Evolutionary conservation across 2,329 filamentous ascomycete genomes (phyloP), one percentile per base, ranked within the genome.

Genomic region (Macrophomina tecta): DNA sequence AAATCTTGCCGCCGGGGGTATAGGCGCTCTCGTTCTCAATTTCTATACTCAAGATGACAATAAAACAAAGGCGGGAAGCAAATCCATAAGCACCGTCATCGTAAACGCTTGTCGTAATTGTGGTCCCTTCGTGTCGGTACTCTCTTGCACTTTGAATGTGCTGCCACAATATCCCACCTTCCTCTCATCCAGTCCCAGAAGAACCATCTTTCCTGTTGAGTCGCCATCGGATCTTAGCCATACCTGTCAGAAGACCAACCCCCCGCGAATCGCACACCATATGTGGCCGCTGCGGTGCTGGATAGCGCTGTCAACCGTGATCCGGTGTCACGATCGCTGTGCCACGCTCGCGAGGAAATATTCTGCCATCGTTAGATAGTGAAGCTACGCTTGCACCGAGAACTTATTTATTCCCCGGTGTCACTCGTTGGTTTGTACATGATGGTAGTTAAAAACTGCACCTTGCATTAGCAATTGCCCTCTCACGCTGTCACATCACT

Each of bases 401-500:
- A 52, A 56, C 56, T 52, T 65, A 58, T 58, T 67, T 62, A 67
- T 62, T 67, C 66, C 62, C 66, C 66, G 36, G 66, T 67, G 60
- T 82, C 81, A 69, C 78, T 84, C 23, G 93, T 93, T 18, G 93
- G 93, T 83, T 97, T 98, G 82, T 98, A 98, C 83, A 98, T 90
- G 76, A 98, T 97, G 2, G 94, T 97, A 4, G 94, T 98, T 42
- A 98, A 91, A 80, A 98, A 98, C 94, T 97, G 73, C 30, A 61
- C 9, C 32, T 42, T 12, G 62, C 73, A 56, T 67, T 23, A 64
- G 58, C 42, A 8, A 16, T 14, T 3, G 45, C 30, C 38, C 16
- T 6, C 1, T 18, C 4, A 18, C 6, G 4, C 6, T 32, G 9
- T 9, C 36, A 69, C 66, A 12, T 63, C 58, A 42, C 5, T 42